Percentiles rank a stretch among this genome's conserved stretches.
Evolutionary conservation across 331 rosid species (phyloP).

Genomic region (Malus hybrid): DNA sequence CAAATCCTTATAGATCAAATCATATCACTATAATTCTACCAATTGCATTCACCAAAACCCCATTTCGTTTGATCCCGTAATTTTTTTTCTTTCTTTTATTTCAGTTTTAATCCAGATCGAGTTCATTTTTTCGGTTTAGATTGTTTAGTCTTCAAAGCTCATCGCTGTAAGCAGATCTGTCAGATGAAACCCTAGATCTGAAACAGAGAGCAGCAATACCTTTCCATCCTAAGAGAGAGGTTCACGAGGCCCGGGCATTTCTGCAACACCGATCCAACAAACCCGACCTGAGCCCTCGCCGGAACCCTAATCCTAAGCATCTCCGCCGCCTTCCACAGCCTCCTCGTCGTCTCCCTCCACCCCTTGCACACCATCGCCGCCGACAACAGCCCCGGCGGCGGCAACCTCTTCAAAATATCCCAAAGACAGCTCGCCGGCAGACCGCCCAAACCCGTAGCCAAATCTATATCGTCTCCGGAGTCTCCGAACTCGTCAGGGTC

Average conservation of each 20-base stretch:
- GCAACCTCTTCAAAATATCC: slow-evolving; percentile 74
- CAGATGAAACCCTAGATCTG: slow-evolving; percentile 31
- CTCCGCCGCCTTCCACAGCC: slow-evolving; percentile 84
- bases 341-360: slow-evolving; percentile 68
- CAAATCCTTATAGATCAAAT: neutral
- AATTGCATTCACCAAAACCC: slow-evolving; percentile 4
- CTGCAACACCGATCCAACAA: slow-evolving; percentile 71
- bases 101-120: neutral
- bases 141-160: neutral
- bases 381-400: slow-evolving; percentile 62
- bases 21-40: neutral
- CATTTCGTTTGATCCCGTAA: neutral
- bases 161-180: slow-evolving; percentile 7
- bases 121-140: neutral
- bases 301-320: slow-evolving; percentile 74
- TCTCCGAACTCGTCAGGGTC: slow-evolving; percentile 18
- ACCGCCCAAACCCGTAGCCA: slow-evolving; percentile 37
- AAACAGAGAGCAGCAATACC: slow-evolving; percentile 37
- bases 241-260: slow-evolving; percentile 72
- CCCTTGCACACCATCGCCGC: slow-evolving; percentile 80
- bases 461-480: slow-evolving; percentile 21
- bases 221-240: slow-evolving; percentile 82
- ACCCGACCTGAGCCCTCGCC: slow-evolving; percentile 53
- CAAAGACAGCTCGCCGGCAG: slow-evolving; percentile 54
- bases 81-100: neutral